These are phyloP conservation scores for Kazachstania sp. DNA, from an alignment of 1,139 yeast species.

Conservation along the genomic window DNA sequence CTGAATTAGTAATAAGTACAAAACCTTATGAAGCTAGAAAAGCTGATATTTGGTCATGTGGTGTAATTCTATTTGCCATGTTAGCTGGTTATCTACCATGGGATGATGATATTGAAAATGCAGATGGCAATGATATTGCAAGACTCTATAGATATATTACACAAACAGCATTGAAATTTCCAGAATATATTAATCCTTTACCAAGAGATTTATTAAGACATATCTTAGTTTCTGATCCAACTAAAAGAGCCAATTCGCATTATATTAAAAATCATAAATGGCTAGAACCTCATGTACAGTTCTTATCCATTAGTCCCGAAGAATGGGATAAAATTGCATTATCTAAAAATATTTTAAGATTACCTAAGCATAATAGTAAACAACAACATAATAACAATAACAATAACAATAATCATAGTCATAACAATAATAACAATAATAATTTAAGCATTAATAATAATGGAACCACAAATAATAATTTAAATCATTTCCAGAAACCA, in stretches of 20 bases:
- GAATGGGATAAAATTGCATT: constrained; percentile 69
- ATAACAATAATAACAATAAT: not conserved
- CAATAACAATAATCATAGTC: not conserved
- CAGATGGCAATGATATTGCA: constrained; percentile 90
- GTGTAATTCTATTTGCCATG: constrained; percentile 96
- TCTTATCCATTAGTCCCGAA: constrained; percentile 73
- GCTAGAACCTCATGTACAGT: constrained; percentile 77
- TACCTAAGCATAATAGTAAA: constrained; percentile 25
- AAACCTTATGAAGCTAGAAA: constrained; percentile 84
- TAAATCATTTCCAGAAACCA: not conserved
- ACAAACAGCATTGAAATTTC: constrained; percentile 84
- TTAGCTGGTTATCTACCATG: constrained; percentile 94
- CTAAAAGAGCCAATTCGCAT: constrained; percentile 57
- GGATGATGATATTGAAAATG: constrained; percentile 95
- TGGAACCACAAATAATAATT: not conserved
- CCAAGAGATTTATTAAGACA: constrained; percentile 86
- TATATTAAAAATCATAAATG: constrained; percentile 78
- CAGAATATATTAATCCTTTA: constrained; percentile 84
- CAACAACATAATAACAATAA: not conserved
- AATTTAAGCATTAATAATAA: not conserved
- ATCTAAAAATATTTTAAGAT: constrained; percentile 38
- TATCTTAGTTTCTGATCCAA: constrained; percentile 65
- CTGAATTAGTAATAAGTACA: constrained; percentile 83
- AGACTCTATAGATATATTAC: constrained; percentile 87
- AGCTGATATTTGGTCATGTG: constrained; percentile 96